These are phyloP conservation scores for Elsinoe batatas DNA, from an alignment of 2,329 filamentous ascomycete species.

Conservation along the genomic window DNA sequence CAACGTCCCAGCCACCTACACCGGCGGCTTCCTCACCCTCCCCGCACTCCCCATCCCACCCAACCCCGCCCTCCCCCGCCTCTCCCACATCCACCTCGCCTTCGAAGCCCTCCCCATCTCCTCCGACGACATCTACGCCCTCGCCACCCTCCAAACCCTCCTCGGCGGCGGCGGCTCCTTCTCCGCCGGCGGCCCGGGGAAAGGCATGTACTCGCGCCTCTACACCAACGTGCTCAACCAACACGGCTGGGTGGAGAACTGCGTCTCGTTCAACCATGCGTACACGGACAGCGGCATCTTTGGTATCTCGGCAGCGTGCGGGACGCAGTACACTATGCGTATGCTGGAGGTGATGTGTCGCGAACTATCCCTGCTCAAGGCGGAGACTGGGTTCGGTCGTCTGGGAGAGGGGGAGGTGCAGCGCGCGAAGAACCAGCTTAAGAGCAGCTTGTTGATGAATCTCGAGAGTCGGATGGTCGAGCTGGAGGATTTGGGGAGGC, in stretches of 20 bases:
- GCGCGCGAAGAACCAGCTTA: constrained; percentile 93
- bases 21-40: constrained; percentile 82
- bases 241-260: constrained; percentile 93
- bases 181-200: constrained; percentile 89
- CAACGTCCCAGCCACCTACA: constrained; percentile 65
- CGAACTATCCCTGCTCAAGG: constrained; percentile 84
- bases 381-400: constrained; percentile 62
- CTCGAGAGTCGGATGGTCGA: constrained; percentile 95
- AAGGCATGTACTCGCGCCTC: constrained; percentile 96
- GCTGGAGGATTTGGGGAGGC: constrained; percentile 85
- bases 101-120: constrained; percentile 91
- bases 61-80: constrained; percentile 66
- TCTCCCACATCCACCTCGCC: constrained; percentile 89
- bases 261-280: constrained; percentile 91
- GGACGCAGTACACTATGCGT: constrained; percentile 68
- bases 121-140: constrained; percentile 87
- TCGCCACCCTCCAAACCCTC: constrained; percentile 89
- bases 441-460: constrained; percentile 89
- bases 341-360: constrained; percentile 90
- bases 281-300: constrained; percentile 96
- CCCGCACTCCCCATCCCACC: constrained; percentile 67
- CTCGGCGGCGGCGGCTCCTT: constrained; percentile 95
- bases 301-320: constrained; percentile 80
- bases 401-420: constrained; percentile 70
- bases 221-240: constrained; percentile 98